These are phyloP conservation scores for Phytophthora capsici DNA, from an alignment of 352 stramenopile species.

Conservation along the genomic window DNA sequence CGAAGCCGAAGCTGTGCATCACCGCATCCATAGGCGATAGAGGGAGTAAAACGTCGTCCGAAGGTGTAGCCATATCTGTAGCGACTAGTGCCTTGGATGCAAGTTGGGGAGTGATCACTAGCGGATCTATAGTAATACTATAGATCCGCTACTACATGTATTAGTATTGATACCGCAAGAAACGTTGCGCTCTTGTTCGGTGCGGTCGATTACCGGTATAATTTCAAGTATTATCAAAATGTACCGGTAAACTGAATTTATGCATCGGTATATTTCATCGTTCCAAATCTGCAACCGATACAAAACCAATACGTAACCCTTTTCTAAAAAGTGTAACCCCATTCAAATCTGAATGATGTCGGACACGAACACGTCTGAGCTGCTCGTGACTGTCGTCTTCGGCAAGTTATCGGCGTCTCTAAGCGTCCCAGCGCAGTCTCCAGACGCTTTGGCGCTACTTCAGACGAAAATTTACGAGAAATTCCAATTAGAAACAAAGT, in stretches of 20 bases:
- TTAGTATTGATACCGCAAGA: conserved; percentile 1
- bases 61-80: background rate
- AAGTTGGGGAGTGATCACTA: background rate
- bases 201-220: background rate
- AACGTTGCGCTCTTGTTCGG: conserved; percentile 20
- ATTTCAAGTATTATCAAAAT: no score
- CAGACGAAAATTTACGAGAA: conserved; percentile 34
- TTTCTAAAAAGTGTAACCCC: no score
- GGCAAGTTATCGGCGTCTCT: conserved; percentile 51
- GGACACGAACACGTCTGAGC: conserved; percentile 19
- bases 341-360: conserved; percentile 6
- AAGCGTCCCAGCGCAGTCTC: conserved; percentile 24
- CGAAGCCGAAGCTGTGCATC: conserved; percentile 53
- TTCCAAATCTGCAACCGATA: background rate
- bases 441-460: conserved; percentile 38
- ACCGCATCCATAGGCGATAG: conserved; percentile 61
- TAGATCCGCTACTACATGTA: no score
- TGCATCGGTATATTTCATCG: background rate
- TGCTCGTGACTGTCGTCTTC: conserved; percentile 54
- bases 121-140: no score
- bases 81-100: background rate
- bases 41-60: conserved; percentile 19
- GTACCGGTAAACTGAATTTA: no score
- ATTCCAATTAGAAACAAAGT: conserved; percentile 46
- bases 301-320: background rate